Evolutionary conservation across 2,329 filamentous ascomycete genomes (phyloP), one percentile per base, ranked within the genome.

Genomic region (Pseudogymnoascus sp.): DNA sequence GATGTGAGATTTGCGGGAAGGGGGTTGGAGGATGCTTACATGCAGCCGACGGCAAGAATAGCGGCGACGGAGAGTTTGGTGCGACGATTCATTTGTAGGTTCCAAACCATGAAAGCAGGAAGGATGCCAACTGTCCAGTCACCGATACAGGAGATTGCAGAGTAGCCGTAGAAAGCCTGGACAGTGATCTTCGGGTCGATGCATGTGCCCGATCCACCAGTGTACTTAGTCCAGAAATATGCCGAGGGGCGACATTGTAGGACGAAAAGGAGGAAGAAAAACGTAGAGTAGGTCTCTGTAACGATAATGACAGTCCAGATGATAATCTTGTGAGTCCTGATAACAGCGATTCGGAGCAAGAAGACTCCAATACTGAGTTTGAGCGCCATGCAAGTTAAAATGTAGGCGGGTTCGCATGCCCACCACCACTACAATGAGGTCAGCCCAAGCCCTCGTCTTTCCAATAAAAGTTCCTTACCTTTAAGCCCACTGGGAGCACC

Each of bases 51-150:
- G 42, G 78, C 75, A 2, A 84, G 69, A 59, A 84, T 75, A 2
- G 77, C 67, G 4, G 75, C 77, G 28, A 84, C 74, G 14, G 77
- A 73, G 5, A 77, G 61, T 67, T 82, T 83, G 3, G 77, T 79
- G 38, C 75, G 73, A 40, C 70, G 70, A 44, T 77, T 78, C 72
- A 84, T 79, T 63, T 79, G 76, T 37, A 83, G 73, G 18, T 77
- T 72, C 78, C 80, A 82, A 0, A 84, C 73, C 40, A 84, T 76
- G 11, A 77, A 76, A 5, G 82, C 74, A 0, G 82, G 82, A 4
- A 84, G 69, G 3, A 81, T 68, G 1, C 78, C 80, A 11, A 83
- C 74, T 1, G 75, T 75, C 72, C 80, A 79, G 65, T 84, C 81
- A 47, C 74, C 77, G 4, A 77, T 63, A 5, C 77, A 78, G 25